Percentiles rank a stretch among this genome's conserved stretches.
phyloP scores from a whole-genome alignment of 768 basidiomycete species.

The Tylopilus vinaceipallidus region DNA sequence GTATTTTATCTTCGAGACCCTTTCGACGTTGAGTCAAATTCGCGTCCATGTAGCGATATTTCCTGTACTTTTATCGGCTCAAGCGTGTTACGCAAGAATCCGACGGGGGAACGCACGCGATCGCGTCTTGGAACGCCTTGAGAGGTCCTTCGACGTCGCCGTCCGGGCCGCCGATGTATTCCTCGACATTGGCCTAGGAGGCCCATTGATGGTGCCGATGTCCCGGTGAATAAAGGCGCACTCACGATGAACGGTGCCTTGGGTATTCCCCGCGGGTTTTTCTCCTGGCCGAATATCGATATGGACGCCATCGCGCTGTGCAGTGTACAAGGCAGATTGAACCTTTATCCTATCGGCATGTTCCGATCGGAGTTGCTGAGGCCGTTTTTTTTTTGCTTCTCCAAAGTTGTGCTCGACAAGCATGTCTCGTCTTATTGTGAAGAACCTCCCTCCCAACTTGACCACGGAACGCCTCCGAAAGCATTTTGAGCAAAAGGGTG shows the following conservation, averaged over 20 bases:
- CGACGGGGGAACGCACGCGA: constrained; percentile 64
- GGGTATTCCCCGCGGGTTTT: constrained; percentile 91
- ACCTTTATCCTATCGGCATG: constrained; percentile 11
- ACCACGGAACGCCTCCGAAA: constrained; percentile 61
- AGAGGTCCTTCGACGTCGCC: constrained; percentile 76
- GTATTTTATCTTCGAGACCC: constrained; percentile 90
- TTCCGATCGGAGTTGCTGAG: constrained; percentile 25
- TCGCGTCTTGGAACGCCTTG: constrained; percentile 83
- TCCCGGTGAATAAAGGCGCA: constrained; percentile 8
- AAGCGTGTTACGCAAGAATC: constrained; percentile 10
- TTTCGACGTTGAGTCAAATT: constrained; percentile 75
- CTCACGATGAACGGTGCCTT: constrained; percentile 92
- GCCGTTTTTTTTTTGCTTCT: background rate
- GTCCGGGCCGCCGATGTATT: constrained; percentile 78
- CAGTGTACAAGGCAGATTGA: background rate
- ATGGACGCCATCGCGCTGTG: constrained; percentile 20
- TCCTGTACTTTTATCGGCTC: constrained; percentile 53
- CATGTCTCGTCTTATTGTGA: constrained; percentile 85
- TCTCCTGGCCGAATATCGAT: constrained; percentile 41
- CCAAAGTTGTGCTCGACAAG: background rate
- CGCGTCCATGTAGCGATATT: constrained; percentile 97
- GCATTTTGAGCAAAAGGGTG: constrained; percentile 62
- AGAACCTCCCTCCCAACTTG: constrained; percentile 72
- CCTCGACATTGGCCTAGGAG: constrained; percentile 77
- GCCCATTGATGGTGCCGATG: background rate